A percentile compares a stretch with the other conserved stretches of the same genome.
Conservation (phyloP, 352 stramenopile genomes). For the Phytophthora multivora region DNA sequence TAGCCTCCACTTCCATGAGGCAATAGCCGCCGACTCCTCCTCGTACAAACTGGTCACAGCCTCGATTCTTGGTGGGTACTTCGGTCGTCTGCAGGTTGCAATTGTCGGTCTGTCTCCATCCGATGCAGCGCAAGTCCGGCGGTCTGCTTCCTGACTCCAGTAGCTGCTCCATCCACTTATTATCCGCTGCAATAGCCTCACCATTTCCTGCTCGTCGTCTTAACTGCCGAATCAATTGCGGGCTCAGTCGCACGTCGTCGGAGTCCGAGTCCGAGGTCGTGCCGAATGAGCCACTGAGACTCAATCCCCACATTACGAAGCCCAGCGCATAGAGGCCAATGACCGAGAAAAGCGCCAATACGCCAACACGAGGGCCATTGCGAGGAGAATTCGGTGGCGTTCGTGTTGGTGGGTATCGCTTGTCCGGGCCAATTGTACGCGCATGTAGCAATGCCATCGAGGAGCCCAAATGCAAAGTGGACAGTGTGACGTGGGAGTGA, state of each 20-base stretch:
- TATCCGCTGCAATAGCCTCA: neutral
- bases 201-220: constrained; percentile 7
- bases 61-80: neutral
- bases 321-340: constrained; percentile 34
- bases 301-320: constrained; percentile 32
- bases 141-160: constrained; percentile 15
- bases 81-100: neutral
- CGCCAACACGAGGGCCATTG: constrained; percentile 18
- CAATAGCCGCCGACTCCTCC: neutral
- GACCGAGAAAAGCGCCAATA: constrained; percentile 31
- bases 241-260: constrained; percentile 14
- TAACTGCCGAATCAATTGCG: constrained; percentile 10
- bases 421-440: neutral
- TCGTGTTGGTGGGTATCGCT: neutral
- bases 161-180: constrained; percentile 13
- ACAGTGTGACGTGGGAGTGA: constrained; percentile 14
- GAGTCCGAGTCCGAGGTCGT: constrained; percentile 8
- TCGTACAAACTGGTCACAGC: neutral
- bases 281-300: constrained; percentile 13
- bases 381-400: constrained; percentile 22
- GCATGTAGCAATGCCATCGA: constrained; percentile 15
- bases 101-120: neutral
- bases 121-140: constrained; percentile 32
- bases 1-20: neutral
- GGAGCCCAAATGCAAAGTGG: constrained; percentile 23